phyloP scores from a whole-genome alignment of 176 grass and related monocot genomes.

The Ensete glaucum region DNA sequence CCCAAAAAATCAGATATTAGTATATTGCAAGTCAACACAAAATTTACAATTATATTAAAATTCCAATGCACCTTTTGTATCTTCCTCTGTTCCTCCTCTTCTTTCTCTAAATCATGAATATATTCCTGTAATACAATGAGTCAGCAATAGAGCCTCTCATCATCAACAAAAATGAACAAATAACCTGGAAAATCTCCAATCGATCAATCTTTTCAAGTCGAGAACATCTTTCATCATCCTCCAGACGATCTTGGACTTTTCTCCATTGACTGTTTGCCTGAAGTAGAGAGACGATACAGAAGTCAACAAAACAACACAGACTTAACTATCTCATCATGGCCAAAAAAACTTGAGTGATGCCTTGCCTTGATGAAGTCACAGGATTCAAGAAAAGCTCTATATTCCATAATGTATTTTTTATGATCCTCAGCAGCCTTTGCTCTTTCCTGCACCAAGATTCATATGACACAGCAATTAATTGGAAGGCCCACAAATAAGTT shows the following conservation, averaged over 20 bases:
- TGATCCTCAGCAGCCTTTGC: slow-evolving; percentile 70
- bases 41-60: not conserved
- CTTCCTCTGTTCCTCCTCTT: slow-evolving; percentile 76
- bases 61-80: slow-evolving; percentile 44
- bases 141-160: not conserved
- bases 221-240: slow-evolving; percentile 84
- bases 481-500: not conserved
- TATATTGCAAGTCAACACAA: not conserved
- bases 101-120: slow-evolving; percentile 67
- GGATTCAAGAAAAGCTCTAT: slow-evolving; percentile 79
- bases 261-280: slow-evolving; percentile 81
- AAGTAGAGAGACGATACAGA: not conserved
- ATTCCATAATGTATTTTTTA: slow-evolving; percentile 63
- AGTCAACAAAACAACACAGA: not conserved
- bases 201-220: slow-evolving; percentile 87
- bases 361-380: slow-evolving; percentile 93
- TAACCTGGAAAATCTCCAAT: slow-evolving; percentile 84
- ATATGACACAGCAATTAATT: slow-evolving; percentile 3
- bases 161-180: slow-evolving; percentile 5
- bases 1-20: not conserved
- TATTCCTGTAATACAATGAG: slow-evolving; percentile 57
- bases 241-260: slow-evolving; percentile 86
- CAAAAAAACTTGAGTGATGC: not conserved
- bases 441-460: slow-evolving; percentile 57
- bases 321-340: not conserved